Evolutionary conservation across 108 stramenopile species (phyloP), one percentile per base, ranked within the genome.

Genomic region (Skeletonema potamos): DNA sequence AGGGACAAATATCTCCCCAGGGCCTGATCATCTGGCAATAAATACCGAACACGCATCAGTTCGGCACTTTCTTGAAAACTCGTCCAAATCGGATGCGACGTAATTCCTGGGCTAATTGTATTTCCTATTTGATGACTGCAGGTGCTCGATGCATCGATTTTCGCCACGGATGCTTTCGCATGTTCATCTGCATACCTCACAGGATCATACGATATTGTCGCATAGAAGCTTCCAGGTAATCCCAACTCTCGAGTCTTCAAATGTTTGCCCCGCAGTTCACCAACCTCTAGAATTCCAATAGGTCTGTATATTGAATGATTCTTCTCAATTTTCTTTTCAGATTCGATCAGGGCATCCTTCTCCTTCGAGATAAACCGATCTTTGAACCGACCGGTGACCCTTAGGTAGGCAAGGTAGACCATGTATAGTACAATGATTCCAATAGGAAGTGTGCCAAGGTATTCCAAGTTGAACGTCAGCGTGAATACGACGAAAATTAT

Each of bases 141-240:
- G 13, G 67, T 62, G 11, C 84, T 65, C 10, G 89, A 61, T 80
- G 67, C 73, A 72, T 93, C 92, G 6, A 78, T 24, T 33, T 70
- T 66, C 6, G 69, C 37, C 4, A 82, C 8, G 6, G 48, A 68
- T 43, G 73, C 62, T 68, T 62, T 84, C 33, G 61, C 30, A 18
- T 78, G 63, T 27, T 83, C 70, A 27, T 69, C 77, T 8, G 79
- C 80, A 57, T 79, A 86, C 17, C 86, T 74, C 34, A 74, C 27
- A 26, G 86, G 86, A 63, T 92, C 88, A 66, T 72, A 92, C 12
- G 75, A 68, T 17, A 92, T 81, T 8, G 70, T 69, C 26, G 88
- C 88, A 26, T 78, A 86, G 18, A 85, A 82, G 56, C 78, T 87
- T 58, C 93, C 93, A 9, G 93, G 83, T 36, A 94, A 66, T 8